Evolutionary conservation across 305 asterid genomes (phyloP).

Genomic region (Fraxinus nigra): DNA sequence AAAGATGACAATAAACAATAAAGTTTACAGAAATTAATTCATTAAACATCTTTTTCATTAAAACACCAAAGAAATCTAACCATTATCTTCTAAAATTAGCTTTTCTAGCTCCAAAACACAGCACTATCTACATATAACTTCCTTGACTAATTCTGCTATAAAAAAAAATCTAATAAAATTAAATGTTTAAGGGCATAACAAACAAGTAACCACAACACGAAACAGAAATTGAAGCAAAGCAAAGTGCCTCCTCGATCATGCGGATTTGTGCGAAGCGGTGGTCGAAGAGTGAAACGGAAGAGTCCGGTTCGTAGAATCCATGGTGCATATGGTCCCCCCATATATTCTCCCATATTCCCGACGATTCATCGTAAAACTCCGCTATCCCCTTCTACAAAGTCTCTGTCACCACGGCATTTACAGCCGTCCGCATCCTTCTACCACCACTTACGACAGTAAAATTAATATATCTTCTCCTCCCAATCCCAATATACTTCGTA

Average conservation of each 20-base stretch:
- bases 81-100: not conserved
- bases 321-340: constrained; percentile 99
- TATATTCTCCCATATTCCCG: constrained; percentile 81
- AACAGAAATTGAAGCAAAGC: constrained; percentile 73
- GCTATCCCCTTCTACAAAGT: constrained; percentile 75
- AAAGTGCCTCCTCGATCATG: constrained; percentile 82
- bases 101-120: not conserved
- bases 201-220: not conserved
- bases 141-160: not conserved
- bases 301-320: constrained; percentile 62
- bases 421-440: constrained; percentile 4
- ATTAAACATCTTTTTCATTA: not conserved
- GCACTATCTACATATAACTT: not conserved
- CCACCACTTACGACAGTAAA: not conserved
- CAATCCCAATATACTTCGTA: too few species aligned
- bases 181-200: not conserved
- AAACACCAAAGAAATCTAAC: not conserved
- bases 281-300: constrained; percentile 57
- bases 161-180: not conserved
- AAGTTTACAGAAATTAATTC: too few species aligned
- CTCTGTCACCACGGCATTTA: constrained; percentile 28
- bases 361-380: constrained; percentile 88
- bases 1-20: too few species aligned
- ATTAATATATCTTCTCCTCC: not conserved
- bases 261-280: constrained; percentile 93